Conservation (phyloP, 805 yeast genomes). For the Nakazawaea anatomiae region DNA sequence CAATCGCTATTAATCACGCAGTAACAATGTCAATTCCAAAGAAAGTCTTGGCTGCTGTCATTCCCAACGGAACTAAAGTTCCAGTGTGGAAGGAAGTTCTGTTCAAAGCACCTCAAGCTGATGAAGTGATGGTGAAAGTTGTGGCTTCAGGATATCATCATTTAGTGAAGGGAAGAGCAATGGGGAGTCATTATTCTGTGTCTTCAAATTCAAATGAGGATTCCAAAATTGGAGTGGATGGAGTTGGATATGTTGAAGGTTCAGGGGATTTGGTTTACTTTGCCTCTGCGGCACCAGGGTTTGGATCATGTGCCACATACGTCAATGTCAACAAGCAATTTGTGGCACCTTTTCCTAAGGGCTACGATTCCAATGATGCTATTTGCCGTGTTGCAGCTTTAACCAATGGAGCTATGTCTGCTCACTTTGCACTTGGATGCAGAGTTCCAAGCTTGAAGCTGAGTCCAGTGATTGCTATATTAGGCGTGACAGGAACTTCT, state of each 20-base stretch:
- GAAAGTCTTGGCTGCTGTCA: background rate
- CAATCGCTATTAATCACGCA: no score
- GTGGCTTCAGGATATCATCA: background rate
- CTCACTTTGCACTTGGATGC: background rate
- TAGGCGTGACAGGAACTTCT: conserved; percentile 3
- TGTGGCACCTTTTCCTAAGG: background rate
- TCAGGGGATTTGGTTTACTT: background rate
- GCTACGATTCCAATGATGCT: background rate
- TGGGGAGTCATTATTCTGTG: background rate
- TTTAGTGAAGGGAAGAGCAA: conserved; percentile 2
- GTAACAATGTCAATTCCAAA: background rate
- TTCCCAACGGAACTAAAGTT: background rate
- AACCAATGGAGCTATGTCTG: background rate
- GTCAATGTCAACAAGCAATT: background rate
- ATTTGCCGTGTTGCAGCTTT: background rate
- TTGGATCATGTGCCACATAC: background rate
- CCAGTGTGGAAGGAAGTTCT: background rate
- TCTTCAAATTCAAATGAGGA: background rate
- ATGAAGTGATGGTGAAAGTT: background rate
- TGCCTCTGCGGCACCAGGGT: background rate
- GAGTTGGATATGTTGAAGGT: background rate
- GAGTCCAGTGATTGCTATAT: background rate
- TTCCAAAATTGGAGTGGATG: background rate
- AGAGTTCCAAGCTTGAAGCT: background rate
- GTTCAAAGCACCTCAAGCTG: background rate